Conservation (phyloP, 1,284 basidiomycete genomes). For the Puccinia hordei region DNA sequence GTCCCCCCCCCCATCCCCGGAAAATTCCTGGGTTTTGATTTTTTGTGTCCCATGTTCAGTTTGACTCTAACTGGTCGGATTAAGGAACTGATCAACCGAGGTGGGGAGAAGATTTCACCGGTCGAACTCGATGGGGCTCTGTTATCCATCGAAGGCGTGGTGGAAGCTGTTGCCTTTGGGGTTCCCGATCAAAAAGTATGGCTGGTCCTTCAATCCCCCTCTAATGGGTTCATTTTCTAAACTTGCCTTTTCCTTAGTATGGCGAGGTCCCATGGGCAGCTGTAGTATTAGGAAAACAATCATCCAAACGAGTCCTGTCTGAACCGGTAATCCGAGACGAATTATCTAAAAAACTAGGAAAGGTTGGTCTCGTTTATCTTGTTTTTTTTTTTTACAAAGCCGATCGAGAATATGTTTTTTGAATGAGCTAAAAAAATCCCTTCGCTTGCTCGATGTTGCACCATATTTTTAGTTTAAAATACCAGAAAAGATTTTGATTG, state of each 20-base stretch:
- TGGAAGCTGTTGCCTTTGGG: conserved; percentile 63
- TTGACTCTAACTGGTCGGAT: conserved; percentile 57
- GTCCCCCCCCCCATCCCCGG: neutral
- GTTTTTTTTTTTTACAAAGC: neutral
- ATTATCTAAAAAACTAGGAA: conserved; percentile 56
- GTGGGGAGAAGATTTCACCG: conserved; percentile 71
- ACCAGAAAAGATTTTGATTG: conserved; percentile 59
- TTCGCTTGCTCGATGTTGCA: neutral
- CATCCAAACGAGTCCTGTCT: conserved; percentile 49
- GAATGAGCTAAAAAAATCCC: no score
- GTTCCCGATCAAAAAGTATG: conserved; percentile 59
- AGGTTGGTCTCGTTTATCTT: conserved; percentile 26
- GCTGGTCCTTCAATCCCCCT: conserved; percentile 52
- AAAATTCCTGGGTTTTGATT: conserved; percentile 62
- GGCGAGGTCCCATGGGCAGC: conserved; percentile 59
- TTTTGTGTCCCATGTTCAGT: conserved; percentile 2
- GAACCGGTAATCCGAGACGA: conserved; percentile 56
- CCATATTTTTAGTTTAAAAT: conserved; percentile 58
- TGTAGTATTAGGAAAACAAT: conserved; percentile 56
- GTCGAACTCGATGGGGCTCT: conserved; percentile 67
- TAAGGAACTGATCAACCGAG: conserved; percentile 61
- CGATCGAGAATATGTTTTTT: no score
- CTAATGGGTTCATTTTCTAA: neutral
- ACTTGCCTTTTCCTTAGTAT: conserved; percentile 52
- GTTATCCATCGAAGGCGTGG: conserved; percentile 62